phyloP scores from a whole-genome alignment of 2,329 filamentous ascomycete genomes.

The Nigrospora oryzae region DNA sequence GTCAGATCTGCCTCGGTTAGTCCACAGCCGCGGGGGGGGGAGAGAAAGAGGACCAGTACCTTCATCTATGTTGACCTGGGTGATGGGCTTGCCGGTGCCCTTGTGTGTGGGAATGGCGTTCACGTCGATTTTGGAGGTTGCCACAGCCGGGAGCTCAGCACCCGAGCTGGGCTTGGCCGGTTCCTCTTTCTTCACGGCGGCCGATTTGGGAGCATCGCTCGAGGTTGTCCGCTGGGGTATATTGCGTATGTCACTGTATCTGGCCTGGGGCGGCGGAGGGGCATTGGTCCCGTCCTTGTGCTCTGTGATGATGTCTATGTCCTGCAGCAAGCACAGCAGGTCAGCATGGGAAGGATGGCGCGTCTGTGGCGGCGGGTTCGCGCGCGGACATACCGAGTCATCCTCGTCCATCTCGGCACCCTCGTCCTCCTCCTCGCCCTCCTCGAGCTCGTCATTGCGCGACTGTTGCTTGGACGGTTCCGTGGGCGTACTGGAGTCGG shows the following conservation, averaged over 20 bases:
- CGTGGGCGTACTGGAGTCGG: conserved; percentile 17
- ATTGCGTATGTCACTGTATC: conserved; percentile 58
- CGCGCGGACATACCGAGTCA: neutral
- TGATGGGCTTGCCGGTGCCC: conserved; percentile 71
- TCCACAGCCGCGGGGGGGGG: neutral
- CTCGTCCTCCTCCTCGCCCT: conserved; percentile 57
- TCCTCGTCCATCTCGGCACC: conserved; percentile 53
- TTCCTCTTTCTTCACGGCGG: conserved; percentile 37
- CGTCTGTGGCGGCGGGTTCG: neutral
- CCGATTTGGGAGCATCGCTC: conserved; percentile 39
- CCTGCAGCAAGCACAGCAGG: conserved; percentile 26
- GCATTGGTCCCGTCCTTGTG: conserved; percentile 56
- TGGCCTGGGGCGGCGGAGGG: conserved; percentile 47
- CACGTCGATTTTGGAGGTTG: conserved; percentile 78
- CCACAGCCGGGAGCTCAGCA: conserved; percentile 45
- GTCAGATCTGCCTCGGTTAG: conserved; percentile 43
- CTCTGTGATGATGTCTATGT: conserved; percentile 62
- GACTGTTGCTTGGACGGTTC: conserved; percentile 23
- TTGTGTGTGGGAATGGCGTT: conserved; percentile 75
- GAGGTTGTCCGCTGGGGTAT: conserved; percentile 52
- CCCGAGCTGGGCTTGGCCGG: conserved; percentile 18
- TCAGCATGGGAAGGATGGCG: no score
- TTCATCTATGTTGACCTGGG: conserved; percentile 66
- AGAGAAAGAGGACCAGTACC: conserved; percentile 25
- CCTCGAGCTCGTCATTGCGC: conserved; percentile 47